Evolutionary conservation across 441 rosid genomes (phyloP), one percentile per base, ranked within the genome.

Genomic region (Raphanus hybrid): DNA sequence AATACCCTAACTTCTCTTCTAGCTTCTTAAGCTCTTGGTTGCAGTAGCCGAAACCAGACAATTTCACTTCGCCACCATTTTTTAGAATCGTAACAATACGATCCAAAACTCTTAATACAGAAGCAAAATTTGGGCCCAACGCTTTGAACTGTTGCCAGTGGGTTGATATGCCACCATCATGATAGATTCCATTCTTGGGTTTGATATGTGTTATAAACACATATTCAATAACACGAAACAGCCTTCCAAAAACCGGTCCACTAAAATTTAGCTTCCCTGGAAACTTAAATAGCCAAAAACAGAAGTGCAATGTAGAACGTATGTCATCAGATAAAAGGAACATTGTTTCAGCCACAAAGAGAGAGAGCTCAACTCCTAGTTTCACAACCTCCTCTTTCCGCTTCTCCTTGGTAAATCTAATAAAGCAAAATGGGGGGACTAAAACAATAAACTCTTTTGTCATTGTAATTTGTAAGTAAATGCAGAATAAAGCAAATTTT

Each of bases 321-420:
- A 69, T 18, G 64, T 69, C 52, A 69, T 69, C 73, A 12, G 52
- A 69, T 20, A 69, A 57, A 6, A 69, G 9, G n/a, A 69, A 69
- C 73, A 69, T 69, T 18, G 52, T 29, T 69, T 69, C 73, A 11
- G 64, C 73, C 12, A 69, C 35, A 12, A 35, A 6, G 20, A 69
- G 52, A 15, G 73, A 69, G 11, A 54, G 11, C 50, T 69, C 50
- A 1, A 57, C 35, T 55, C 73, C 73, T 26, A 69, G 4, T 55
- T 6, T 48, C 8, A 18, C 8, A 18, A 32, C 66, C 3, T 70
- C 74, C 3, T 70, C 74, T 59, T 70, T 59, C 9, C 20, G 26
- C 1, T 55, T 3, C 11, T 55, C 12, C 16, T 26, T 11, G 1
- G 64, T 5, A 12, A 60, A 11, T 20, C 12, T 54, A 15, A 29